Evolutionary conservation across 768 basidiomycete species (phyloP).

Genomic region (Termitomyces sp.): DNA sequence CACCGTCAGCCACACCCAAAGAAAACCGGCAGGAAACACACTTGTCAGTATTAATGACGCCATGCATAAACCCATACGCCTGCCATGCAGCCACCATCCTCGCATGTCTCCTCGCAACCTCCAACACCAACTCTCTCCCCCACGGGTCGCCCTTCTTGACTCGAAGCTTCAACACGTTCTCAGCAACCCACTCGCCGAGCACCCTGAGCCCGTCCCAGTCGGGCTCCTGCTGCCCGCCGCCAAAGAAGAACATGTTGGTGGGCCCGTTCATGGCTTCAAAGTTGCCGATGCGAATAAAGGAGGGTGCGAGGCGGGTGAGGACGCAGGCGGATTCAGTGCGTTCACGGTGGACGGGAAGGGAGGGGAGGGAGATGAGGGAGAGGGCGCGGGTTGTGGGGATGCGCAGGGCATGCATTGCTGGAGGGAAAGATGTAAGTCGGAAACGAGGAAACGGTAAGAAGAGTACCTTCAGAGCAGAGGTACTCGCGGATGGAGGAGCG

Average conservation of each 20-base stretch:
- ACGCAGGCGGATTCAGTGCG: slow-evolving; percentile 66
- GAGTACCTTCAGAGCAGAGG: slow-evolving; percentile 83
- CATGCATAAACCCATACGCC: slow-evolving; percentile 91
- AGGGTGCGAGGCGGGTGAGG: slow-evolving; percentile 79
- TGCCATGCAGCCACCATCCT: slow-evolving; percentile 96
- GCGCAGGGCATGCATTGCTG: slow-evolving; percentile 62
- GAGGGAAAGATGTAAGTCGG: not conserved
- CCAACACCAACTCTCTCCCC: slow-evolving; percentile 70
- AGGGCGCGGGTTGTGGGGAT: slow-evolving; percentile 91
- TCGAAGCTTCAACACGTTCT: slow-evolving; percentile 51
- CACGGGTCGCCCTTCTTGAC: slow-evolving; percentile 53
- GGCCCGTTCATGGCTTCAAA: slow-evolving; percentile 86
- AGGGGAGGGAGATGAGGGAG: slow-evolving; percentile 70
- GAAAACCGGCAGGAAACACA: slow-evolving; percentile 18
- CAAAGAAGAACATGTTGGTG: slow-evolving; percentile 59
- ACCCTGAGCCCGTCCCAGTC: slow-evolving; percentile 72
- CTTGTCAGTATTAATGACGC: slow-evolving; percentile 98
- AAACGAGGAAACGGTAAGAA: not conserved
- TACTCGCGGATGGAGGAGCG: slow-evolving; percentile 94
- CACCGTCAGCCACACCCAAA: slow-evolving; percentile 6
- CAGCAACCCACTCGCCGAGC: slow-evolving; percentile 72
- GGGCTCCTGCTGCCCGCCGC: slow-evolving; percentile 71
- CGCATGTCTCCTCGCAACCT: slow-evolving; percentile 82
- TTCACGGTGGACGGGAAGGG: slow-evolving; percentile 75
- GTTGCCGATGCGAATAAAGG: slow-evolving; percentile 88